Evolutionary conservation across 2,329 filamentous ascomycete genomes (phyloP).

Genomic region (Fusarium papillatum): DNA sequence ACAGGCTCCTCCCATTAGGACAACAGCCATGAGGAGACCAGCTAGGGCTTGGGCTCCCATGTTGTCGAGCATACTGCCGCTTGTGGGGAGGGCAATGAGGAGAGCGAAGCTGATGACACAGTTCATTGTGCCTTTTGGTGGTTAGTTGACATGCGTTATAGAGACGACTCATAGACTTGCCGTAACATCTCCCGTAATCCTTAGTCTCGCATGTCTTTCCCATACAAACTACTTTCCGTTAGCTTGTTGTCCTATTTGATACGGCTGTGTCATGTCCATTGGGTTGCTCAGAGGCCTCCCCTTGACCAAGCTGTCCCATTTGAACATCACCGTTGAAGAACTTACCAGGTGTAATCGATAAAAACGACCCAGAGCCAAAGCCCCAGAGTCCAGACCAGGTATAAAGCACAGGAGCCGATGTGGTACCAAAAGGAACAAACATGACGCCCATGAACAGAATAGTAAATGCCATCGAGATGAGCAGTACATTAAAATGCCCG

Average conservation of each 20-base stretch:
- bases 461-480: conserved; percentile 46
- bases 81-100: conserved; percentile 59
- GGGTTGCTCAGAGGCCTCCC: no score
- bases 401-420: conserved; percentile 54
- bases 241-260: neutral
- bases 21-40: conserved; percentile 59
- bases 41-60: conserved; percentile 59
- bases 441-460: conserved; percentile 56
- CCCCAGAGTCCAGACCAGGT: conserved; percentile 61
- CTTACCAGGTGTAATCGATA: conserved; percentile 54
- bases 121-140: conserved; percentile 58
- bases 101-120: conserved; percentile 60
- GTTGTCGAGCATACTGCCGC: conserved; percentile 59
- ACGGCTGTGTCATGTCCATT: no score
- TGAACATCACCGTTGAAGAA: neutral
- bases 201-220: conserved; percentile 60
- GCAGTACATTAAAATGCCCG: conserved; percentile 58
- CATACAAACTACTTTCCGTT: conserved; percentile 53
- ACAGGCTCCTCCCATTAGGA: conserved; percentile 52
- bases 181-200: conserved; percentile 60
- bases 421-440: conserved; percentile 60
- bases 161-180: conserved; percentile 13
- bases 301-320: neutral
- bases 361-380: conserved; percentile 61
- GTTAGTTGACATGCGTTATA: neutral